Percentiles rank a stretch among this genome's conserved stretches.
These are phyloP conservation scores for Pseudomonodictys pantanalensis DNA, from an alignment of 495 filamentous ascomycete species.

Conservation along the genomic window DNA sequence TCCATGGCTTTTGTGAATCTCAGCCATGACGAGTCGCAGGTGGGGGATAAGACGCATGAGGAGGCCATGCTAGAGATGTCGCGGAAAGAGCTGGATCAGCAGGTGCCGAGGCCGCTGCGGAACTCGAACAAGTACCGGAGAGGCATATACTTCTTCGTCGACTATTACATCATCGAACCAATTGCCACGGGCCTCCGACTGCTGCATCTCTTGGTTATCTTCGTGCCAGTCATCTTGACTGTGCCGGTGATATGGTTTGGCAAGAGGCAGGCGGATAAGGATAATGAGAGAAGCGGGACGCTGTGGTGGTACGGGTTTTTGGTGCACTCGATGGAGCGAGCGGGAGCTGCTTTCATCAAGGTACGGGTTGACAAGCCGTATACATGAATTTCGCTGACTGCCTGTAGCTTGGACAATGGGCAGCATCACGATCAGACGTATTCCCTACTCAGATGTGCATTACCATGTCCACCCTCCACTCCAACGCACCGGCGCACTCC, in stretches of 20 bases:
- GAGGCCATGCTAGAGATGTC: constrained; percentile 82
- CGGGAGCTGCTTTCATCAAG: constrained; percentile 98
- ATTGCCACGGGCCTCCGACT: constrained; percentile 84
- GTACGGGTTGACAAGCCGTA: constrained; percentile 44
- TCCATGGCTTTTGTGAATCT: constrained; percentile 71
- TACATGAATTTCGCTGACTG: background rate
- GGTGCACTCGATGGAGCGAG: constrained; percentile 85
- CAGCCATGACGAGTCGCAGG: constrained; percentile 50
- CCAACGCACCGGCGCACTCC: constrained; percentile 88
- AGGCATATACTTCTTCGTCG: constrained; percentile 59
- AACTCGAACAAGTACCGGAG: constrained; percentile 55
- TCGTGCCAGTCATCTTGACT: constrained; percentile 79
- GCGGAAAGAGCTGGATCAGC: constrained; percentile 67
- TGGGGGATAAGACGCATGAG: constrained; percentile 67
- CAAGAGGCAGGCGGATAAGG: constrained; percentile 51
- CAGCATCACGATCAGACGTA: constrained; percentile 92
- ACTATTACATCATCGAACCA: constrained; percentile 77
- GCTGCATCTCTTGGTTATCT: constrained; percentile 79
- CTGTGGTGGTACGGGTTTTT: constrained; percentile 95
- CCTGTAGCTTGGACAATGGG: constrained; percentile 92
- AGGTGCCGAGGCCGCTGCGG: constrained; percentile 57
- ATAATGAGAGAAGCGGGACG: constrained; percentile 72
- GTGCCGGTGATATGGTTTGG: constrained; percentile 83
- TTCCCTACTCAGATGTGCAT: constrained; percentile 92
- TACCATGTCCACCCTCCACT: constrained; percentile 93